Percentiles rank a stretch among this genome's conserved stretches.
Conservation (phyloP, 495 filamentous ascomycete genomes). For the Aspergillus sclerotiicarbonarius region DNA sequence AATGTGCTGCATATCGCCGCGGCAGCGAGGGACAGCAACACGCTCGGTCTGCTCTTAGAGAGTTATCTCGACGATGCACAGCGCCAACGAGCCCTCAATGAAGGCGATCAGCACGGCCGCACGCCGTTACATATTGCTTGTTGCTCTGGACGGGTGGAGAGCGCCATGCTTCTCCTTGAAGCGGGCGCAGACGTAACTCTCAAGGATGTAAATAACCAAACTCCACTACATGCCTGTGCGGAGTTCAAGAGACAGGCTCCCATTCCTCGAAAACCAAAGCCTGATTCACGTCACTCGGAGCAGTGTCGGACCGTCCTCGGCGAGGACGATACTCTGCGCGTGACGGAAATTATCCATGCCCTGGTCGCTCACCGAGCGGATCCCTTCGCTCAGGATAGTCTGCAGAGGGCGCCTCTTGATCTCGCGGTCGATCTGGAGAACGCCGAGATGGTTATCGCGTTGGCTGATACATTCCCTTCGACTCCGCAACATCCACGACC, state of each 20-base stretch:
- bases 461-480: neutral
- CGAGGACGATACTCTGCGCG: neutral
- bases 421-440: neutral
- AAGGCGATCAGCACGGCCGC: slow-evolving; percentile 12
- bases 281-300: neutral
- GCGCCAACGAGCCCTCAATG: slow-evolving; percentile 16
- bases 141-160: slow-evolving; percentile 34
- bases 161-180: slow-evolving; percentile 29
- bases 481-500: neutral
- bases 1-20: slow-evolving; percentile 42
- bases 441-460: neutral
- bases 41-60: slow-evolving; percentile 36
- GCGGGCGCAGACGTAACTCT: slow-evolving; percentile 28
- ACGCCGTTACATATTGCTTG: slow-evolving; percentile 38
- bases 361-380: neutral
- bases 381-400: neutral
- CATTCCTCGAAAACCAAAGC: too few relatives aligned
- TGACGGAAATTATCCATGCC: neutral
- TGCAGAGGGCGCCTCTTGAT: neutral
- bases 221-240: slow-evolving; percentile 15
- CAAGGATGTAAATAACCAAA: neutral
- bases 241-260: slow-evolving; percentile 3
- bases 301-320: neutral
- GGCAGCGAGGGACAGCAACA: slow-evolving; percentile 31
- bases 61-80: slow-evolving; percentile 11